These are phyloP conservation scores for Pichia terricola DNA, from an alignment of 1,139 yeast genomes.

Conservation along the genomic window DNA sequence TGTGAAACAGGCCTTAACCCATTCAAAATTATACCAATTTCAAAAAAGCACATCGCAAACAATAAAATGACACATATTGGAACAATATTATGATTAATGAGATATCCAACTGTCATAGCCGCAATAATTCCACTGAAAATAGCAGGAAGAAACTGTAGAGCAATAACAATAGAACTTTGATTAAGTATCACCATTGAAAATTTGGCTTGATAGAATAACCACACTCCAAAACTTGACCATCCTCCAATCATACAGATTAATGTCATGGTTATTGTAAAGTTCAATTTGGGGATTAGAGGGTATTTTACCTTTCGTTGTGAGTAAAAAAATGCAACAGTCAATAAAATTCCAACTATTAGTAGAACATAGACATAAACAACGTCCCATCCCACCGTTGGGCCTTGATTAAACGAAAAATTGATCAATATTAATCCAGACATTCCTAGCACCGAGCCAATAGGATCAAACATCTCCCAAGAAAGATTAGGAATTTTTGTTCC, in stretches of 20 bases:
- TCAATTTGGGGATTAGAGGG: constrained; percentile 36
- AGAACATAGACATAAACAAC: constrained; percentile 39
- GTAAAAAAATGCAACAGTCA: constrained; percentile 21
- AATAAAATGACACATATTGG: constrained; percentile 38
- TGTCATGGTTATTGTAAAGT: constrained; percentile 36
- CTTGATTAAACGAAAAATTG: constrained; percentile 54
- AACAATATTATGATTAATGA: constrained; percentile 29
- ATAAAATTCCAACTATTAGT: constrained; percentile 37
- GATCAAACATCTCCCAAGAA: constrained; percentile 29
- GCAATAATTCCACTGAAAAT: constrained; percentile 37
- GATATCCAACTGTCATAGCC: constrained; percentile 33
- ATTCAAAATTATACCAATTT: constrained; percentile 32
- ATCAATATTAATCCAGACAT: constrained; percentile 40
- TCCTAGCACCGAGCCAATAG: constrained; percentile 37
- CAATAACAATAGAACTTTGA: constrained; percentile 28
- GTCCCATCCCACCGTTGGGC: constrained; percentile 52
- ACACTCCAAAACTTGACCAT: constrained; percentile 54
- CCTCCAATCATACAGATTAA: constrained; percentile 45
- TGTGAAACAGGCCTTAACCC: constrained; percentile 39
- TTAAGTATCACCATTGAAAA: constrained; percentile 15
- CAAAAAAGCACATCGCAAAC: constrained; percentile 36
- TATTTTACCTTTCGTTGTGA: constrained; percentile 17
- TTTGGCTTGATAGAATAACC: constrained; percentile 35
- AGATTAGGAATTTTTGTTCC: constrained; percentile 12
- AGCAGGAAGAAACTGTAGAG: constrained; percentile 34